Evolutionary conservation across 106 monocot genomes (phyloP), one percentile per base, ranked within the genome.

Genomic region (Alisma plantagoaquatica): DNA sequence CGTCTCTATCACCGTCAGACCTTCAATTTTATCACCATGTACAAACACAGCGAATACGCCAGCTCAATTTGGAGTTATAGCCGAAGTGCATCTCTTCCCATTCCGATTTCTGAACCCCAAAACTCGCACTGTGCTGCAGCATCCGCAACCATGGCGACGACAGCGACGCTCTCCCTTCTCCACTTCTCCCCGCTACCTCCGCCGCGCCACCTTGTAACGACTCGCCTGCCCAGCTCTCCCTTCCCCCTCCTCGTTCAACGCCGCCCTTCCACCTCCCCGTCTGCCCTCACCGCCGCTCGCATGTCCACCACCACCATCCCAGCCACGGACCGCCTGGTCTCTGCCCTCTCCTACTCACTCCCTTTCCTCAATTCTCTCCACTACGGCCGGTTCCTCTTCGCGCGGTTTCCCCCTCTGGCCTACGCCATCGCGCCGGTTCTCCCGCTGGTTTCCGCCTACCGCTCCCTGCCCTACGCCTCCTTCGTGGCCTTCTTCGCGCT

Each of bases 401-500:
- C 77, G 27, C 82, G 76, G 27, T 73, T 56, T 54, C 76, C 86
- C 12, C 4, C 56, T 33, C 25, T 71, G 46, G 75, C 53, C 35
- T n/a, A 27, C 31, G 73, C 69, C 63, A 11, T 77, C 65, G 66
- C 61, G 28, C 96, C 96, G 2, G 49, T 87, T 42, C 67, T 87
- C 65, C 84, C 80, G 32, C 43, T 98, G 17, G 35, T 69, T 38
- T 42, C 59, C 26, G 63, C 69, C 35, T 83, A 83, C 81, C 73
- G 78, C 32, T 41, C 84, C 23, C 25, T 87, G 46, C 84, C 88
- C 55, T 73, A 66, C 64, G 81, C 84, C 29, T 48, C 55, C 42
- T 96, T 87, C 76, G 75, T 77, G 23, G 83, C 84, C 44, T 81
- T 87, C 76, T 96, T 96, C 68, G 84, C 77, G 16, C 79, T 80